phyloP scores from a whole-genome alignment of 2,329 filamentous ascomycete species.

The Aureobasidium leucospermi region DNA sequence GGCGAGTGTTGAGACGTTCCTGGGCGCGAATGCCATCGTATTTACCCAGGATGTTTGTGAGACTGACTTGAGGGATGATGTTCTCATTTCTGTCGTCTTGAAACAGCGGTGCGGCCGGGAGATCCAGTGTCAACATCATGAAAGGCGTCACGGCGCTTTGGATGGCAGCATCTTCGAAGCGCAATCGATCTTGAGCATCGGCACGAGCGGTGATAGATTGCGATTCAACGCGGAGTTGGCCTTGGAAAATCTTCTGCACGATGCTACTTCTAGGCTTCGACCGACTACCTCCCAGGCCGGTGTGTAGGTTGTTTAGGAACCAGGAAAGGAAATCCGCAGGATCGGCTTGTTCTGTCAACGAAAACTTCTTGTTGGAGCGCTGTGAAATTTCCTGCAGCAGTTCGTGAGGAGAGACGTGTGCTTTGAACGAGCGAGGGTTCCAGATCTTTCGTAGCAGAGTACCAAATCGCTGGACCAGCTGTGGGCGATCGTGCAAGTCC shows the following conservation, averaged over 20 bases:
- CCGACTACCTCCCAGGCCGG: slow-evolving; percentile 83
- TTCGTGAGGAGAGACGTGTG: slow-evolving; percentile 94
- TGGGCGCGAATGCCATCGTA: slow-evolving; percentile 86
- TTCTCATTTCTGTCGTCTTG: slow-evolving; percentile 91
- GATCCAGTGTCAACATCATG: slow-evolving; percentile 85
- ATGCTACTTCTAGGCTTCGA: slow-evolving; percentile 78
- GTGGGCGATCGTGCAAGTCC: slow-evolving; percentile 63
- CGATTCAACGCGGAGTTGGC: slow-evolving; percentile 82
- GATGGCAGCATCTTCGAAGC: slow-evolving; percentile 88
- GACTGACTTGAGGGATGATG: slow-evolving; percentile 87
- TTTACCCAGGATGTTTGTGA: slow-evolving; percentile 77
- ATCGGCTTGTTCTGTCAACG: slow-evolving; percentile 82
- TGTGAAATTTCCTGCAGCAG: slow-evolving; percentile 90
- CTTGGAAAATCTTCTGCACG: slow-evolving; percentile 89
- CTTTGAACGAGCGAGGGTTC: slow-evolving; percentile 94
- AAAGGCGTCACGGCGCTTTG: slow-evolving; percentile 72
- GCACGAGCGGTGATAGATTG: slow-evolving; percentile 89
- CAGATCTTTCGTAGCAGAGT: slow-evolving; percentile 94
- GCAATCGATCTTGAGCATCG: slow-evolving; percentile 76
- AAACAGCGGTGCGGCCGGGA: slow-evolving; percentile 87
- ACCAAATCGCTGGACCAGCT: slow-evolving; percentile 80
- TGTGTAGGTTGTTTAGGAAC: slow-evolving; percentile 94
- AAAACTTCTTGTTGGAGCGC: slow-evolving; percentile 86
- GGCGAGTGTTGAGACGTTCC: slow-evolving; percentile 80
- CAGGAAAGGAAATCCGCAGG: slow-evolving; percentile 94